Conservation (phyloP, 2,329 filamentous ascomycete species). For the Biscogniauxia marginata region DNA sequence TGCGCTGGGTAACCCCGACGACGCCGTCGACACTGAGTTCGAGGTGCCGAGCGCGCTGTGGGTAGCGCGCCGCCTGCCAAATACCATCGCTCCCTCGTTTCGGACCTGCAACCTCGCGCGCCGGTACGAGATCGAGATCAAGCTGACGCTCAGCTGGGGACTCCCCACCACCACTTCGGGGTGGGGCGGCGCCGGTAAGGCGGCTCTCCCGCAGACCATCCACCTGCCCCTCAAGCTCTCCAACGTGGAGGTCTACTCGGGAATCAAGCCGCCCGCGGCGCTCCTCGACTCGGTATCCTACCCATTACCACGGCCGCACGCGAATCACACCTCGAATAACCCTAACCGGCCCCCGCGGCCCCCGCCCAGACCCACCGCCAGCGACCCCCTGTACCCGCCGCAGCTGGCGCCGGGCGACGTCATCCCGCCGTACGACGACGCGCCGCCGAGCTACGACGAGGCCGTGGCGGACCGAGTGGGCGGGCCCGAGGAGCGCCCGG, state of each 20-base stretch:
- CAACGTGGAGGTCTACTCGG: constrained; percentile 76
- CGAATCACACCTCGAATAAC: constrained; percentile 8
- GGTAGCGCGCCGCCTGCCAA: constrained; percentile 71
- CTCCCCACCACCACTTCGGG: constrained; percentile 10
- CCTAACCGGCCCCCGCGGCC: constrained; percentile 34
- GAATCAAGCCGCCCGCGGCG: constrained; percentile 76
- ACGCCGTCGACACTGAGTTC: constrained; percentile 63
- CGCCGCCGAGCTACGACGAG: constrained; percentile 94
- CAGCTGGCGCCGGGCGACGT: constrained; percentile 49
- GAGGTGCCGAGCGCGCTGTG: constrained; percentile 71
- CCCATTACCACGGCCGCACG: constrained; percentile 25
- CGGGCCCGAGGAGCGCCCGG: constrained; percentile 63
- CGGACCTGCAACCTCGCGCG: constrained; percentile 83
- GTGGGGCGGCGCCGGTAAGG: constrained; percentile 31
- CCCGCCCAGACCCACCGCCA: constrained; percentile 36
- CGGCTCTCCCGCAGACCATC: constrained; percentile 63
- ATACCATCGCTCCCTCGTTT: constrained; percentile 84
- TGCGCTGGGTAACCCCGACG: constrained; percentile 60
- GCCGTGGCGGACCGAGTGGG: constrained; percentile 75
- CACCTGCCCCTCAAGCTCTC: constrained; percentile 76
- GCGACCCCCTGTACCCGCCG: constrained; percentile 58
- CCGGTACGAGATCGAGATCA: constrained; percentile 79
- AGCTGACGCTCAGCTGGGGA: constrained; percentile 75
- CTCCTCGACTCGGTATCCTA: constrained; percentile 56
- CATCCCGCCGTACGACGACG: constrained; percentile 59